A percentile compares a stretch with the other conserved stretches of the same genome.
Conservation (phyloP, 2,329 filamentous ascomycete genomes). For the Fusarium irregulare region DNA sequence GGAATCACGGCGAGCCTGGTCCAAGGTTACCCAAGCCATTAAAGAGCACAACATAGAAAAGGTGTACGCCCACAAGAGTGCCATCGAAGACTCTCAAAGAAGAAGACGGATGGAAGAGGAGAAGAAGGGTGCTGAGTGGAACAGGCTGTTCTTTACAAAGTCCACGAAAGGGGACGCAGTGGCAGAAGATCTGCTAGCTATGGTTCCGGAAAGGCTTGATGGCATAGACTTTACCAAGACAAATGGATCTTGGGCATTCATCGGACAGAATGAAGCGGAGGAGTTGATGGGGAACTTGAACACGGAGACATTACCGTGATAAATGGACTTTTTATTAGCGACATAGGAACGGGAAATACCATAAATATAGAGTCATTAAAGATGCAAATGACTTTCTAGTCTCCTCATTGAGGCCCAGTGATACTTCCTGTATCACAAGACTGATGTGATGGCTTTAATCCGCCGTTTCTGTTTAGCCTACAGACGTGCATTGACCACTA, state of each 20-base stretch:
- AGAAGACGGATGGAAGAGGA: constrained; percentile 77
- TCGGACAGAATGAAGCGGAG: constrained; percentile 1
- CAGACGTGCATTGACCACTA: background rate
- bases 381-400: background rate
- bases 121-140: constrained; percentile 51
- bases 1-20: constrained; percentile 85
- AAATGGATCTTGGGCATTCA: constrained; percentile 7
- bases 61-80: constrained; percentile 77
- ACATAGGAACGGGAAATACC: background rate
- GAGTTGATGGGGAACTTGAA: background rate
- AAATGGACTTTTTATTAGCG: constrained; percentile 40
- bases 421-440: background rate
- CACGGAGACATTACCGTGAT: constrained; percentile 51
- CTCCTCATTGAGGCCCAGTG: too few relatives aligned
- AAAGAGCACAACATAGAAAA: constrained; percentile 77
- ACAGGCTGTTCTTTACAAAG: constrained; percentile 25
- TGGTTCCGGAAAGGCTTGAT: background rate
- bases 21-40: constrained; percentile 78
- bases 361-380: background rate
- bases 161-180: background rate
- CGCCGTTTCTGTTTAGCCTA: background rate
- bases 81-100: constrained; percentile 85
- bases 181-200: background rate
- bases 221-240: constrained; percentile 2
- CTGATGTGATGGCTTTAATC: background rate